Conservation (phyloP, 2,329 filamentous ascomycete genomes). For the Rugonectria rugulosa region DNA sequence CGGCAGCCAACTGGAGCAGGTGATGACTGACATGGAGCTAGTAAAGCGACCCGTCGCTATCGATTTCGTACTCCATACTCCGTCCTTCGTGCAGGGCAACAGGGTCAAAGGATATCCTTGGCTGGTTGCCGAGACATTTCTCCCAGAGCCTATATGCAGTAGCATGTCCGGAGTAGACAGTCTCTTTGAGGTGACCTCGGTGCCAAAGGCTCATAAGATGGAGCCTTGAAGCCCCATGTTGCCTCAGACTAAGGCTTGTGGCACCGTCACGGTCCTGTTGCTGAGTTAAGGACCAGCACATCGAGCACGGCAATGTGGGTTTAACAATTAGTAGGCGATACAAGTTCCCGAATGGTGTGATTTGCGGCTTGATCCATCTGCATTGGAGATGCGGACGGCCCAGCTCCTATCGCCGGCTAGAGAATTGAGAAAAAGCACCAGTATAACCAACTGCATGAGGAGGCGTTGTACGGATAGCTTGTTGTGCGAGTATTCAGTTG, state of each 20-base stretch:
- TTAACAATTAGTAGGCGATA: slow-evolving; percentile 29
- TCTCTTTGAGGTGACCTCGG: slow-evolving; percentile 24
- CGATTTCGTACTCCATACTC: slow-evolving; percentile 28
- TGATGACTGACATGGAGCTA: slow-evolving; percentile 37
- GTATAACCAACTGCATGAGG: slow-evolving; percentile 38
- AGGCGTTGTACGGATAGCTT: too few relatives aligned
- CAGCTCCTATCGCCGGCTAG: slow-evolving; percentile 30
- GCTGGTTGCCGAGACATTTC: slow-evolving; percentile 40
- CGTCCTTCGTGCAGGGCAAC: too few relatives aligned
- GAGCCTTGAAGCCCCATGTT: slow-evolving; percentile 27
- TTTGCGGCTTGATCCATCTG: slow-evolving; percentile 31
- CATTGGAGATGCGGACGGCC: slow-evolving; percentile 23
- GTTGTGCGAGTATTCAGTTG: slow-evolving; percentile 17
- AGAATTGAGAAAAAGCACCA: slow-evolving; percentile 25
- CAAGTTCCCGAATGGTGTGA: slow-evolving; percentile 37
- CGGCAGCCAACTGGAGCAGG: slow-evolving; percentile 34
- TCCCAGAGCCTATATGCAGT: slow-evolving; percentile 27
- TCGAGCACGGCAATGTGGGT: slow-evolving; percentile 34
- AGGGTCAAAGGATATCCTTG: slow-evolving; percentile 25
- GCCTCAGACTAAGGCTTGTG: slow-evolving; percentile 27
- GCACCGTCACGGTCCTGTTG: slow-evolving; percentile 32
- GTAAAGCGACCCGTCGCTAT: slow-evolving; percentile 29
- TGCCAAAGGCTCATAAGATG: slow-evolving; percentile 27
- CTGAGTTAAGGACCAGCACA: slow-evolving; percentile 25
- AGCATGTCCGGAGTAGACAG: slow-evolving; percentile 12